Base-by-base conservation (phyloP, 2,329 filamentous ascomycete species). In the Dothiorella sarmentorum region DNA sequence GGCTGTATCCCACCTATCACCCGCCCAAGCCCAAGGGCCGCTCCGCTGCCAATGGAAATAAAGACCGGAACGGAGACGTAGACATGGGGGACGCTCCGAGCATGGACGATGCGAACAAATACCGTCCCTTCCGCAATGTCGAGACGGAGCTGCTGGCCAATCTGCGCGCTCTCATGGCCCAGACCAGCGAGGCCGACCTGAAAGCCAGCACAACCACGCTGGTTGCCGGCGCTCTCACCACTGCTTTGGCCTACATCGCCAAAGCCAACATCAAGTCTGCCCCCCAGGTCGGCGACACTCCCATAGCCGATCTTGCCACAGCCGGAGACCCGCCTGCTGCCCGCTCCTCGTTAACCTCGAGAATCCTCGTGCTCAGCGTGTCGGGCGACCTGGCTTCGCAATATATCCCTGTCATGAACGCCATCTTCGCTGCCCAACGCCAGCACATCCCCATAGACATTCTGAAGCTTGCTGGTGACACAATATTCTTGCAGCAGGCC, bases 321-420 rank as follows among this genome's bases (percentile, higher is more conserved):
- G 66, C 65, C 26, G 58, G 63, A 24, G 71, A 73, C 57, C 65
- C 65, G 24, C 59, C 63, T 38, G 71, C 68, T 60, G 69, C 63
- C 60, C 76, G 61, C 68, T 59, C 76, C 2, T 79, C 82, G 17
- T 78, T 94, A 18, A 87, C 89, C 64, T 88, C 87, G 13, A 89
- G 94, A 61, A 96, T 99, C 67, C 82, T 99, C 57, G 86, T 97
- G 63, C 73, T 99, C 56, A 96, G 90, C 47, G 91, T 97, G 4
- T 96, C 90, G 45, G 91, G 91, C 68, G 89, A 93, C 67, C 84
- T 96, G 0, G 86, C 91, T 4, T 89, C 84, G 61, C 86, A 97
- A 73, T 99, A 99, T 77, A 99, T 99, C 58, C 89, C 93, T 0
- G 94, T 96, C 65, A 99, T 99, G 94, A 99, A 99, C 76, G 85